These are phyloP conservation scores for Nannochloropsis salina DNA, from an alignment of 108 stramenopile genomes.

Conservation along the genomic window DNA sequence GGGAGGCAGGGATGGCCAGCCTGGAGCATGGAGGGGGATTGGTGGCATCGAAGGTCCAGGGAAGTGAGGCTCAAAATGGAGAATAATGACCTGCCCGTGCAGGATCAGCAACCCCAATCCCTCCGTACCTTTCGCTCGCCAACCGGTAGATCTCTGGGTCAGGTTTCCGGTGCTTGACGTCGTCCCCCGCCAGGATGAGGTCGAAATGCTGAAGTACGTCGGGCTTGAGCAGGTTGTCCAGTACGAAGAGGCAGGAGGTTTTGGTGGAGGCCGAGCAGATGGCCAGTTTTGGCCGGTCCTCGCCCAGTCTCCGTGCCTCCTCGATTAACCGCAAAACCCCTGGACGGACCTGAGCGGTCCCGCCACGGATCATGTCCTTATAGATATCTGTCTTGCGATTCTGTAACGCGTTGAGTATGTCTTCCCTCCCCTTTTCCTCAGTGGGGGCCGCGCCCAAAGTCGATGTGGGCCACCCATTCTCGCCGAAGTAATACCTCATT, in stretches of 20 bases:
- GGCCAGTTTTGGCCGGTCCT: slow-evolving; percentile 33
- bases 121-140: slow-evolving; percentile 37
- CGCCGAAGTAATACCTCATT: slow-evolving; percentile 49
- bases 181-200: slow-evolving; percentile 46
- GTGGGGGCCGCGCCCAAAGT: slow-evolving; percentile 33
- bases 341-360: slow-evolving; percentile 40
- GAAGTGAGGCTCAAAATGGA: background rate
- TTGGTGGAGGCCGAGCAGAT: slow-evolving; percentile 49
- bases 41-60: no score
- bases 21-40: background rate
- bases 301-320: slow-evolving; percentile 26
- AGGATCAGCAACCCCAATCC: background rate
- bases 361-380: slow-evolving; percentile 37
- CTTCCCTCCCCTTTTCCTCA: slow-evolving; percentile 25
- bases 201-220: slow-evolving; percentile 43
- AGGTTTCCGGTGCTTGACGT: slow-evolving; percentile 43
- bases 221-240: slow-evolving; percentile 42
- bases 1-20: background rate
- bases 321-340: slow-evolving; percentile 40
- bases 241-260: slow-evolving; percentile 42
- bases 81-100: background rate
- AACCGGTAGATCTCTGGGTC: slow-evolving; percentile 46
- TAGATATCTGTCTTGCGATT: slow-evolving; percentile 48
- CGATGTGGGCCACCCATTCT: slow-evolving; percentile 42
- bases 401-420: slow-evolving; percentile 43